Evolutionary conservation across 345 rosid species (phyloP), one percentile per base, ranked within the genome.

Genomic region (Limnanthes douglasii): DNA sequence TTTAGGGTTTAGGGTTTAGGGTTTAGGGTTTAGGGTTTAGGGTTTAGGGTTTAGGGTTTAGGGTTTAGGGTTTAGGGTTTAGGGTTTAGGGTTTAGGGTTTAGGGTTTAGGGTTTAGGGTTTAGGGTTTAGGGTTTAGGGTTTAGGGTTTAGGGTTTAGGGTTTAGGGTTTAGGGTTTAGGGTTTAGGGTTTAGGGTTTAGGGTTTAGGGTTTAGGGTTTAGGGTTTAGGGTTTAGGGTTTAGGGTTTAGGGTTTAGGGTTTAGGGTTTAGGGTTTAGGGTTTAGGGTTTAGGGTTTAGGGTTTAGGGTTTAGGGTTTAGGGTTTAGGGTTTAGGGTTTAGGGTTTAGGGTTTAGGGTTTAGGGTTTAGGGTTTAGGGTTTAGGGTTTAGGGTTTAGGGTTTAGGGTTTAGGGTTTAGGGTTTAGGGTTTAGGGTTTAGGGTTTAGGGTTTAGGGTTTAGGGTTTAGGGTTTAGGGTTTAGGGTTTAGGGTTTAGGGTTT

Each of bases 21-120:
- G 31, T 27, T 27, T 27, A 27, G 31, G 31, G 31, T 27, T 27
- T 27, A 27, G 31, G 31, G 34, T 30, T 30, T 30, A 30, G 34
- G 34, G 34, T 30, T 30, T 30, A 30, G 34, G 34, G 34, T 30
- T 30, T 30, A 30, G 34, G 34, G 34, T 30, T 30, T 30, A 30
- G 34, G 34, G 34, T 30, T 30, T 30, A 30, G 34, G 34, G 34
- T 26, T 30, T 30, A 30, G 34, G 34, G 34, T 30, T 30, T 30
- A 30, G 34, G 34, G 34, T 30, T 30, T 30, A 3, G 11, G 34
- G 30, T 26, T n/a, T n/a, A n/a, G n/a, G n/a, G n/a, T n/a, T n/a
- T n/a, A n/a, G n/a, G n/a, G n/a, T n/a, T n/a, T n/a, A n/a, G n/a
- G n/a, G n/a, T n/a, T n/a, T n/a, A n/a, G n/a, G 30, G 34, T 30